These are phyloP conservation scores for Ascoidea tarda DNA, from an alignment of 805 yeast genomes.

Conservation along the genomic window DNA sequence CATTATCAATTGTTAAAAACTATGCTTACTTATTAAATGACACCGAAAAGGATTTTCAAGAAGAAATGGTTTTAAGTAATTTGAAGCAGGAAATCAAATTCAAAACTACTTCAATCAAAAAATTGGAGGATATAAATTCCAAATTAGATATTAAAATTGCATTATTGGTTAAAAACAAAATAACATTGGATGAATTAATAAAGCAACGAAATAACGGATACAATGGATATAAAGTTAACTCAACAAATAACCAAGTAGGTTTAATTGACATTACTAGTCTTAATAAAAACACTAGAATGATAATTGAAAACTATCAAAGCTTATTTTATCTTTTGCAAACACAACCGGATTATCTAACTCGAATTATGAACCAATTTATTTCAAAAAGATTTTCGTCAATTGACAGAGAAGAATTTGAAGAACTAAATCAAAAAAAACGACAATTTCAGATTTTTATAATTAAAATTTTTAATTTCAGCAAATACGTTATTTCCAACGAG, in stretches of 20 bases:
- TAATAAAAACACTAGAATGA: constrained; percentile 22
- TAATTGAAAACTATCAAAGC: constrained; percentile 61
- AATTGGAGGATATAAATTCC: constrained; percentile 58
- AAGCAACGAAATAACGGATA: constrained; percentile 23
- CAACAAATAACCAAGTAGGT: constrained; percentile 2
- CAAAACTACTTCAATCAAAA: constrained; percentile 54
- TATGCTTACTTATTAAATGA: constrained; percentile 68
- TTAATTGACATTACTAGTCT: constrained; percentile 16
- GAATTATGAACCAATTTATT: constrained; percentile 17
- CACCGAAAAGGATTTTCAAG: constrained; percentile 62
- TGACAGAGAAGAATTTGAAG: constrained; percentile 15
- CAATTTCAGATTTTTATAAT: constrained; percentile 21
- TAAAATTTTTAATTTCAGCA: constrained; percentile 17
- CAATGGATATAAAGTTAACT: constrained; percentile 7
- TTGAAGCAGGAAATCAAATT: constrained; percentile 55
- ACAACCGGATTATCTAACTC: constrained; percentile 56
- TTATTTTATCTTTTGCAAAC: constrained; percentile 76
- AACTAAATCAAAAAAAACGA: constrained; percentile 13
- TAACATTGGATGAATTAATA: constrained; percentile 57
- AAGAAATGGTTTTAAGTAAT: constrained; percentile 55
- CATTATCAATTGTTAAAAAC: constrained; percentile 57
- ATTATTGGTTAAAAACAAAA: constrained; percentile 63
- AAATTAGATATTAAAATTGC: constrained; percentile 69
- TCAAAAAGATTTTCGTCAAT: constrained; percentile 15
- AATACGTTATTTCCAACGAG: background rate